phyloP scores from a whole-genome alignment of 805 yeast genomes.

The Candida vaughaniae region DNA sequence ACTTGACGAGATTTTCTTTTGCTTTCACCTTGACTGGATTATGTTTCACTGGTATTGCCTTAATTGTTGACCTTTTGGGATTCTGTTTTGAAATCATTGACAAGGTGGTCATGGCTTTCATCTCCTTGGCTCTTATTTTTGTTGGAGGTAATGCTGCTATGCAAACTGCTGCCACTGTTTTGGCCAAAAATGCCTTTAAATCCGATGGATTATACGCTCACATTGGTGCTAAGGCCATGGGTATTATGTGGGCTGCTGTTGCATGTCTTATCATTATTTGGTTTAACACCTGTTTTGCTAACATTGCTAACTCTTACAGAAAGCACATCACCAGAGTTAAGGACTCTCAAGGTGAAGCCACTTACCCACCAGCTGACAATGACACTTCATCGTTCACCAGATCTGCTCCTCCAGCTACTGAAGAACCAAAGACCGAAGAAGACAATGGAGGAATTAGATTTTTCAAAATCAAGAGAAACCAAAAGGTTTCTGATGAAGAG shows the following conservation, averaged over 20 bases:
- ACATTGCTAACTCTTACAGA: slow-evolving; percentile 48
- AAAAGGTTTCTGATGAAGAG: slow-evolving; percentile 43
- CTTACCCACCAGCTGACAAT: slow-evolving; percentile 26
- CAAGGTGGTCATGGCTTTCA: slow-evolving; percentile 52
- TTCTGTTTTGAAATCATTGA: slow-evolving; percentile 56
- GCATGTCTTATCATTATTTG: slow-evolving; percentile 50
- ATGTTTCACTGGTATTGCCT: slow-evolving; percentile 61
- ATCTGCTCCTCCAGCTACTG: slow-evolving; percentile 23
- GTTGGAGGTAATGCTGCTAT: slow-evolving; percentile 63
- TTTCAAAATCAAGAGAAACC: slow-evolving; percentile 66
- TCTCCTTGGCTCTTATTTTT: slow-evolving; percentile 51
- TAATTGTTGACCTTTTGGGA: slow-evolving; percentile 54
- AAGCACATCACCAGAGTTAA: slow-evolving; percentile 46
- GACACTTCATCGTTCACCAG: slow-evolving; percentile 46
- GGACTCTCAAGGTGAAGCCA: slow-evolving; percentile 23
- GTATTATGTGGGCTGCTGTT: slow-evolving; percentile 70
- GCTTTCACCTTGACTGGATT: slow-evolving; percentile 60
- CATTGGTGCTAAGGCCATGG: slow-evolving; percentile 58
- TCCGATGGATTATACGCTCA: slow-evolving; percentile 43
- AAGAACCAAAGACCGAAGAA: slow-evolving; percentile 33
- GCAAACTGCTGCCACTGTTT: slow-evolving; percentile 74
- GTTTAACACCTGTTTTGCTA: slow-evolving; percentile 52
- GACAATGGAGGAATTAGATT: slow-evolving; percentile 66
- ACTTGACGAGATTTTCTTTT: slow-evolving; percentile 65
- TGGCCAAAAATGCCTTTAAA: slow-evolving; percentile 70